phyloP scores from a whole-genome alignment of 768 basidiomycete species.

The Leccinum subgranulosum region DNA sequence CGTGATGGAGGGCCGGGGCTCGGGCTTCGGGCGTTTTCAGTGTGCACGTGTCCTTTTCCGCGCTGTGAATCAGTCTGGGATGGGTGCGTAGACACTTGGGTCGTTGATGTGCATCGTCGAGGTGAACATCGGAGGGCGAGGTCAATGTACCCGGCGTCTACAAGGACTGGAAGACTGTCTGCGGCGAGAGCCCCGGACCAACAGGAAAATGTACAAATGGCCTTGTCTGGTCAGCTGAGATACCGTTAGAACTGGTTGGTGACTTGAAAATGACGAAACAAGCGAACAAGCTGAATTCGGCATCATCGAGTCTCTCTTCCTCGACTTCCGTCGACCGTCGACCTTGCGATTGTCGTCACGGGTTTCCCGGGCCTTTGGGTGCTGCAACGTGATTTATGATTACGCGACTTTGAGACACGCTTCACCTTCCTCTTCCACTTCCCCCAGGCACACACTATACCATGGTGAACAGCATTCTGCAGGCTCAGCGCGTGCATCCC shows the following conservation, averaged over 20 bases:
- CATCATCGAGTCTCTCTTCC: neutral
- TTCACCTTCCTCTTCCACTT: neutral
- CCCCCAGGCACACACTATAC: neutral
- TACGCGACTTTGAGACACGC: constrained; percentile 12
- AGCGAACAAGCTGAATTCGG: constrained; percentile 16
- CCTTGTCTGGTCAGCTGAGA: too few relatives aligned
- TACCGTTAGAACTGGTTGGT: constrained; percentile 15
- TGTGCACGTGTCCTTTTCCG: constrained; percentile 5
- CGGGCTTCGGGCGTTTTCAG: constrained; percentile 9
- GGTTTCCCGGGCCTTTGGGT: constrained; percentile 7
- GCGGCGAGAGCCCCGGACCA: neutral
- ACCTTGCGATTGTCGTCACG: neutral
- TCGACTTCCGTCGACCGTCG: neutral
- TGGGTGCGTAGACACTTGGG: constrained; percentile 18
- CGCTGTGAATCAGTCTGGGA: constrained; percentile 16
- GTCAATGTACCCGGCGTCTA: constrained; percentile 11
- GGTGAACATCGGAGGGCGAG: constrained; percentile 19
- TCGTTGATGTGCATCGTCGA: constrained; percentile 27
- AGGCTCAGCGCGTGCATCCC: neutral
- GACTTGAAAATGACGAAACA: constrained; percentile 30
- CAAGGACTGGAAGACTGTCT: neutral
- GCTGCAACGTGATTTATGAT: constrained; percentile 4
- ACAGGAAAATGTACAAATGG: too few relatives aligned
- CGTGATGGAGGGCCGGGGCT: neutral
- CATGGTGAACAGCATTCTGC: constrained; percentile 20